A percentile compares a stretch with the other conserved stretches of the same genome.
These are phyloP conservation scores for Diplodia seriata DNA, from an alignment of 2,329 filamentous ascomycete genomes.

Conservation along the genomic window DNA sequence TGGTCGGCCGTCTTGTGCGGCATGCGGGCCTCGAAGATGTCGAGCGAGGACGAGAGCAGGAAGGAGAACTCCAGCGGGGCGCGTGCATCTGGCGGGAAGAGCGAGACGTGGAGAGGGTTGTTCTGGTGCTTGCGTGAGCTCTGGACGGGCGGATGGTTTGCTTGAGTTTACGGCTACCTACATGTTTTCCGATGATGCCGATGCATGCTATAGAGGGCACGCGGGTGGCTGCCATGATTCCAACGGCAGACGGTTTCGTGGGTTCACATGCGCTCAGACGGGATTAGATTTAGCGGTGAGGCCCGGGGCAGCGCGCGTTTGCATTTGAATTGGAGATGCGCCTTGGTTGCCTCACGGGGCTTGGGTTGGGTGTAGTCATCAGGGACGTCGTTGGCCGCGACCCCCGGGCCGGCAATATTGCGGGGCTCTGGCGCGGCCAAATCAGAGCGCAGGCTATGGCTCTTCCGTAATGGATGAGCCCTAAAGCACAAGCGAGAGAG, in stretches of 20 bases:
- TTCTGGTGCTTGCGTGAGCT: slow-evolving; percentile 65
- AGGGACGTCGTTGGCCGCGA: slow-evolving; percentile 27
- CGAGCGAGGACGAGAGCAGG: slow-evolving; percentile 86
- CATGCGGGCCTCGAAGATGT: slow-evolving; percentile 88
- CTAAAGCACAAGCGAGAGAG: slow-evolving; percentile 32
- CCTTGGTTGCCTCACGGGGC: background rate
- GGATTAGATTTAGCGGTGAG: background rate
- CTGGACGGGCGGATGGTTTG: slow-evolving; percentile 5
- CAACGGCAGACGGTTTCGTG: background rate
- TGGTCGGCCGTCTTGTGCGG: slow-evolving; percentile 76
- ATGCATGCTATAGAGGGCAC: slow-evolving; percentile 85
- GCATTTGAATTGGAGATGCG: slow-evolving; percentile 7
- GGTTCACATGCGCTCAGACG: slow-evolving; percentile 23
- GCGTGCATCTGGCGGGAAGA: slow-evolving; percentile 79
- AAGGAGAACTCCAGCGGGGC: slow-evolving; percentile 90
- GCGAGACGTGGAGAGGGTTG: slow-evolving; percentile 90
- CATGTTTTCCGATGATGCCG: slow-evolving; percentile 91
- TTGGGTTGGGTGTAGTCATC: slow-evolving; percentile 9
- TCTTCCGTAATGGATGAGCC: slow-evolving; percentile 26
- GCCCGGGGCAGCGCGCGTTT: background rate
- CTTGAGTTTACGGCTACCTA: slow-evolving; percentile 49
- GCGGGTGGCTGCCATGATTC: slow-evolving; percentile 55
- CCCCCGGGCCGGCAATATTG: slow-evolving; percentile 1
- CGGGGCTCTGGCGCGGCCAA: slow-evolving; percentile 11
- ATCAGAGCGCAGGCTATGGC: slow-evolving; percentile 28